phyloP scores from a whole-genome alignment of 805 yeast genomes.

The Metschnikowia shivogae region DNA sequence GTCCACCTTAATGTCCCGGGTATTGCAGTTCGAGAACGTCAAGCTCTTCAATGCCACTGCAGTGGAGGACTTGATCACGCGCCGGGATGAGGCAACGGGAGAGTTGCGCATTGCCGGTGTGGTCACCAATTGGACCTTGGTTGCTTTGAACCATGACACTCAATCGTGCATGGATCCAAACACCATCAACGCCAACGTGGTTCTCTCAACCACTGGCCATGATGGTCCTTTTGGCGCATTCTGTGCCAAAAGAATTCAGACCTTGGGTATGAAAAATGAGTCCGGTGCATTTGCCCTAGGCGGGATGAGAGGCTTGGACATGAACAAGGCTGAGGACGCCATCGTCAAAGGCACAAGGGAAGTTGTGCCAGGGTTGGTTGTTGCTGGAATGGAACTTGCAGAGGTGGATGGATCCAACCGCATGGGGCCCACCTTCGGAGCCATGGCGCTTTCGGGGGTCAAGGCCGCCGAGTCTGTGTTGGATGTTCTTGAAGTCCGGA shows the following conservation, averaged over 20 bases:
- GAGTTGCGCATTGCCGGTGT: slow-evolving; percentile 70
- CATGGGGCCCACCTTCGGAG: slow-evolving; percentile 84
- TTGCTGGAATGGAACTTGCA: slow-evolving; percentile 75
- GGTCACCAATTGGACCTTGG: slow-evolving; percentile 80
- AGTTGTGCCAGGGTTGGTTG: slow-evolving; percentile 60
- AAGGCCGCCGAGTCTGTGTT: slow-evolving; percentile 64
- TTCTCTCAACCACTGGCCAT: slow-evolving; percentile 73
- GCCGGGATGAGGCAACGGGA: slow-evolving; percentile 53
- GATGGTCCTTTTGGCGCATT: slow-evolving; percentile 84
- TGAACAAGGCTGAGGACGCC: slow-evolving; percentile 73
- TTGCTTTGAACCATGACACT: slow-evolving; percentile 67
- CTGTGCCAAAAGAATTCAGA: slow-evolving; percentile 59
- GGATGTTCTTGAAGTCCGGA: slow-evolving; percentile 33
- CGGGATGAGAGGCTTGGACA: slow-evolving; percentile 76
- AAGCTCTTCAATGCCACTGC: slow-evolving; percentile 77
- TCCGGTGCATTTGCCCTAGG: slow-evolving; percentile 36
- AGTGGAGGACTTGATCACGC: slow-evolving; percentile 74
- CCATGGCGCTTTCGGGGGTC: slow-evolving; percentile 75
- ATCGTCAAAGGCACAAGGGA: slow-evolving; percentile 68
- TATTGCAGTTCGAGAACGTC: slow-evolving; percentile 66
- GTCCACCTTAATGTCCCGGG: slow-evolving; percentile 66
- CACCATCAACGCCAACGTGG: slow-evolving; percentile 62
- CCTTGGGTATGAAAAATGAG: slow-evolving; percentile 26
- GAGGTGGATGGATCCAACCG: slow-evolving; percentile 75
- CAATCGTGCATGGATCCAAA: slow-evolving; percentile 84